Conservation (phyloP, 495 filamentous ascomycete genomes). For the Podospora bellae-mahoneyi region DNA sequence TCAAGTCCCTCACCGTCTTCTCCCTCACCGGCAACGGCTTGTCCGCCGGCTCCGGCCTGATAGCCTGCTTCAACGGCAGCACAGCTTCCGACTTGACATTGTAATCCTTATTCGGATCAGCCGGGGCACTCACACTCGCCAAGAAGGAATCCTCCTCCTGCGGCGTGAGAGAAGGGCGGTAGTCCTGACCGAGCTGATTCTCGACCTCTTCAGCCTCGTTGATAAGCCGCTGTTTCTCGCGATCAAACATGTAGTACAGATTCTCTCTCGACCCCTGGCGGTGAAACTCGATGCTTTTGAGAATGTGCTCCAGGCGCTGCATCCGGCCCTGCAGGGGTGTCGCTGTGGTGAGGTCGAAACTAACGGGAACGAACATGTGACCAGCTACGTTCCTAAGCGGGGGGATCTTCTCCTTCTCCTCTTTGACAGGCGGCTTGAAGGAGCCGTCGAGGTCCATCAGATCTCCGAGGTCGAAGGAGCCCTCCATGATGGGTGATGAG, state of each 20-base stretch:
- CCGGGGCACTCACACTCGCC: constrained; percentile 29
- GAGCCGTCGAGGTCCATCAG: constrained; percentile 31
- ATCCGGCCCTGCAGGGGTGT: constrained; percentile 29
- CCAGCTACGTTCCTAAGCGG: constrained; percentile 33
- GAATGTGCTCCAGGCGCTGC: constrained; percentile 32
- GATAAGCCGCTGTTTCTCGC: constrained; percentile 37
- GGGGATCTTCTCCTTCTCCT: constrained; percentile 39
- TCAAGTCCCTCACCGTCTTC: constrained; percentile 21
- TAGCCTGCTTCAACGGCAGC: constrained; percentile 1
- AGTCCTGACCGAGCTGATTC: constrained; percentile 53
- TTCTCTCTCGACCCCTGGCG: constrained; percentile 40
- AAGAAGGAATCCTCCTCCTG: constrained; percentile 30
- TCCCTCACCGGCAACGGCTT: constrained; percentile 20
- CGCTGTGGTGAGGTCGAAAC: constrained; percentile 31
- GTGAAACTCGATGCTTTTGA: constrained; percentile 44
- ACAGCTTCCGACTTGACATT: constrained; percentile 15
- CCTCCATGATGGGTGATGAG: neutral
- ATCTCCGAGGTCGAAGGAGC: neutral
- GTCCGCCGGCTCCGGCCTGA: constrained; percentile 3
- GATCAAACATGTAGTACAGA: constrained; percentile 41
- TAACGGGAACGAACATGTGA: constrained; percentile 45
- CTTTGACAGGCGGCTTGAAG: constrained; percentile 49
- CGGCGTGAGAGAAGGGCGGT: constrained; percentile 13
- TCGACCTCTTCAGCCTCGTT: constrained; percentile 55
- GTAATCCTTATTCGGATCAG: constrained; percentile 24